phyloP scores from a whole-genome alignment of 176 grass and related monocot species.

The Oryza nivara region DNA sequence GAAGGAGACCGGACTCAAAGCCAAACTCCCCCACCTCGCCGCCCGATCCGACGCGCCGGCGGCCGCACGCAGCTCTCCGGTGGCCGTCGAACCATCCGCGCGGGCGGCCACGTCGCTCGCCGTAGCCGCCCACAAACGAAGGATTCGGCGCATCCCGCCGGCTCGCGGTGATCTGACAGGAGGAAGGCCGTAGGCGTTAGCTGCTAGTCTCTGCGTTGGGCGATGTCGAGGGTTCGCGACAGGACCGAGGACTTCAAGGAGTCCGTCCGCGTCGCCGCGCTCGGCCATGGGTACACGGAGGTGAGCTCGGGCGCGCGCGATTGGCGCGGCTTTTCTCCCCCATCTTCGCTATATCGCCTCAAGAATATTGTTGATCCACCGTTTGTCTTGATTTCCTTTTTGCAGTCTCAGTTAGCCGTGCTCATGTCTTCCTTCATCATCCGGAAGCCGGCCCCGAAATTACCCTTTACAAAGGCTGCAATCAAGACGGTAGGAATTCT shows the following conservation, averaged over 20 bases:
- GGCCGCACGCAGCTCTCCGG: neutral
- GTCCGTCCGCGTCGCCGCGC: constrained; percentile 59
- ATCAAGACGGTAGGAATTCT: constrained; percentile 74
- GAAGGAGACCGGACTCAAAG: neutral
- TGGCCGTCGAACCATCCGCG: neutral
- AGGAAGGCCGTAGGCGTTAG: constrained; percentile 23
- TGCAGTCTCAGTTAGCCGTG: constrained; percentile 69
- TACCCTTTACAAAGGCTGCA: constrained; percentile 73
- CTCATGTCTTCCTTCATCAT: constrained; percentile 90
- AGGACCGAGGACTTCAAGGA: constrained; percentile 90
- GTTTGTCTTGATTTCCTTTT: constrained; percentile 17
- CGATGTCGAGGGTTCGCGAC: constrained; percentile 79
- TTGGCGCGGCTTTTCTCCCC: neutral
- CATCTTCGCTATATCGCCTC: neutral
- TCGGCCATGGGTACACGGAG: constrained; percentile 69
- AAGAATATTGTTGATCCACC: constrained; percentile 1
- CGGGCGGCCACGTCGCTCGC: neutral
- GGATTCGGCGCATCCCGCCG: neutral
- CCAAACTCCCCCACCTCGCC: constrained; percentile 22
- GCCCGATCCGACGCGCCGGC: constrained; percentile 38
- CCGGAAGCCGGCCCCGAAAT: constrained; percentile 64
- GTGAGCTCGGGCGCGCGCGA: constrained; percentile 34
- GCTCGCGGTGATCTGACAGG: constrained; percentile 44
- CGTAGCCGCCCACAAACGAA: neutral
- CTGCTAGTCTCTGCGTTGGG: constrained; percentile 8